Base-by-base conservation (phyloP, 106 monocot species). In the Gastrodia elata region DNA sequence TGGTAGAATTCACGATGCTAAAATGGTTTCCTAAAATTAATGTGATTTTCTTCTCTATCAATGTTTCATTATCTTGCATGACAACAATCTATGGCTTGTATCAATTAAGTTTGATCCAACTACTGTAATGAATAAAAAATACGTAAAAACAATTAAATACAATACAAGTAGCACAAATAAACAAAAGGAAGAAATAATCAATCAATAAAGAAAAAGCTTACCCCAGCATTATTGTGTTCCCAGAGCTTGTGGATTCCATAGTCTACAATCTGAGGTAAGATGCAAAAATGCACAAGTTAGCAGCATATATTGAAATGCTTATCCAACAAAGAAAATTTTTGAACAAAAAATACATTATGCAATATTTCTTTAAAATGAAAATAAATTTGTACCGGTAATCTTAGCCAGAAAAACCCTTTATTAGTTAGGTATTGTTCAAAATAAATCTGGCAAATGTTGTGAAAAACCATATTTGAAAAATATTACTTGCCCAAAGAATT, bases 241-340 rank as follows among this genome's bases (percentile, higher is more conserved):
- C 71, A 72, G 0, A 72, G 71, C 46, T 48, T 72, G 34, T 72
- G 71, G 34, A 72, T 48, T 49, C 71, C 71, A 72, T 72, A 72
- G 71, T 72, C 71, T 33, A 72, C 46, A 72, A 49, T 49, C 71
- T 72, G 46, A 69, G n/a, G 6, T 69, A 40, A 69, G 41, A 69
- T 69, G 5, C 40, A 40, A 35, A 20, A 37, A n/a, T 40, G 41
- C 0, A 25, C 9, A 69, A 69, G 69, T 69, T 25, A 69, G 40
- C 40, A 25, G 25, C 33, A 37, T 25, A 41, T 2, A 39, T 6
- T 39, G 14, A 36, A 38, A 67, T 36, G 34, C 20, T 67, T 18
- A 6, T 33, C 0, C 20, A 20, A 38, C 9, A 40, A 41, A 65
- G 37, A 40, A 39, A 25, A 9, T 8, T 5, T 8, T 1, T 25